A percentile compares a stretch with the other conserved stretches of the same genome.
Evolutionary conservation across 2,329 filamentous ascomycete genomes (phyloP).

Genomic region (Aureobasidium sp.): DNA sequence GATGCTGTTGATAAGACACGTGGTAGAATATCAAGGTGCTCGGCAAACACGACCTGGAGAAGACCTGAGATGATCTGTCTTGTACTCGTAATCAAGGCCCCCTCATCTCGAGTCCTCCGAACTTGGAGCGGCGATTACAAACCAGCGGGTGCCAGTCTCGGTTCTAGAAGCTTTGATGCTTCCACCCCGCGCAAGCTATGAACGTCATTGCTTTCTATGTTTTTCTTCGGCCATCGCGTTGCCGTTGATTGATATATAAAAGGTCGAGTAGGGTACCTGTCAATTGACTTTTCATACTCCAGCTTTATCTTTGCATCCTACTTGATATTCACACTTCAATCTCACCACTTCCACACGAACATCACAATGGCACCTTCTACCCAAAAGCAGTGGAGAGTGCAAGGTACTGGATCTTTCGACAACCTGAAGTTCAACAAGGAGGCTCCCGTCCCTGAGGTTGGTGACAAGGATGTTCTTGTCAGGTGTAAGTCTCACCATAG

Average conservation of each 20-base stretch:
- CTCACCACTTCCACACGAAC: neutral
- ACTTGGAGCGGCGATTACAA: conserved; percentile 11
- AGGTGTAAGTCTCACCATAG: conserved; percentile 37
- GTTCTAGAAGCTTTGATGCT: conserved; percentile 11
- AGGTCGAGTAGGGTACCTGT: neutral
- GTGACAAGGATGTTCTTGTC: conserved; percentile 65
- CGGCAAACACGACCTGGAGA: neutral
- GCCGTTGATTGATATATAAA: neutral
- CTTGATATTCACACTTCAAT: neutral
- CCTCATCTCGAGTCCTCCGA: neutral
- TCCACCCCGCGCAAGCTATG: conserved; percentile 5
- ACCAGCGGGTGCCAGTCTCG: neutral
- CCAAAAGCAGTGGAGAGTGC: conserved; percentile 51
- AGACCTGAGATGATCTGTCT: neutral
- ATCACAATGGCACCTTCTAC: conserved; percentile 34
- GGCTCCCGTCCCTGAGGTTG: conserved; percentile 49
- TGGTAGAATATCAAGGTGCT: neutral
- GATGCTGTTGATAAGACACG: neutral
- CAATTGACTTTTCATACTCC: neutral
- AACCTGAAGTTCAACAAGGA: conserved; percentile 48
- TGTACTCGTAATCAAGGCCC: conserved; percentile 6
- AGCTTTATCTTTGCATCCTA: neutral
- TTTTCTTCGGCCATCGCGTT: neutral
- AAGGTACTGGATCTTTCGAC: conserved; percentile 51
- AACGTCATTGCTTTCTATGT: conserved; percentile 6